Base-by-base conservation (phyloP, 2,329 filamentous ascomycete genomes). In the Zasmidium cellare region DNA sequence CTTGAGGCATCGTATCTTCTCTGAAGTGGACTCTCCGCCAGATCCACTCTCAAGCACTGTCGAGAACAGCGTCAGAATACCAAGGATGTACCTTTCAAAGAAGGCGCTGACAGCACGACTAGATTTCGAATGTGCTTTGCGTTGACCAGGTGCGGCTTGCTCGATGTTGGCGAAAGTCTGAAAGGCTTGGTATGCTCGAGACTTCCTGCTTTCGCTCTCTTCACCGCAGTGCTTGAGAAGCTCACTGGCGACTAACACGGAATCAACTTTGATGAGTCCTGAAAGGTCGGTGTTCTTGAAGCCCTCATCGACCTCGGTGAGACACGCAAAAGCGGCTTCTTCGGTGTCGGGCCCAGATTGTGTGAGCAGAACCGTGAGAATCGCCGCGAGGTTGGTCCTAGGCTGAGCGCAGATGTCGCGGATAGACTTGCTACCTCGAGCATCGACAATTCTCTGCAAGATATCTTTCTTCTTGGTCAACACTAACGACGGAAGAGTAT, bases 401-500 rank as follows among this genome's bases (percentile, higher is more conserved):
- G 83, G 82, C 62, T 84, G 80, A 23, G 83, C 78, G 68, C 84
- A 85, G 7, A 87, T 72, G 53, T 89, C 85, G 55, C 90, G 86
- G 7, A 84, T 73, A 3, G 79, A 76, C 48, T 77, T 79, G 9
- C 74, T 74, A 41, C 80, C 80, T 60, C 82, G 79, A 53, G 89
- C 90, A 65, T 89, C 84, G 0, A 91, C 90, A 65, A 99, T 90
- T 61, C 87, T 88, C 66, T 88, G 83, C 44, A 99, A 87, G 16
- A 96, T 83, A 57, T 96, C 90, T 57, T 82, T 82, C 67, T 88
- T 88, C 69, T 88, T 89, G 45, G 85, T 87, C 41, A 96, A 78
- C 2, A 99, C 90, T 18, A 99, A 81, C 76, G 90, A 92, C 1
- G 96, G 94, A 9, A 99, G 75, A 7, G 92, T 92, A 66, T 94